Percentiles rank a stretch among this genome's conserved stretches.
Evolutionary conservation across 768 basidiomycete genomes (phyloP).

Genomic region (Auriscalpium microsporum): DNA sequence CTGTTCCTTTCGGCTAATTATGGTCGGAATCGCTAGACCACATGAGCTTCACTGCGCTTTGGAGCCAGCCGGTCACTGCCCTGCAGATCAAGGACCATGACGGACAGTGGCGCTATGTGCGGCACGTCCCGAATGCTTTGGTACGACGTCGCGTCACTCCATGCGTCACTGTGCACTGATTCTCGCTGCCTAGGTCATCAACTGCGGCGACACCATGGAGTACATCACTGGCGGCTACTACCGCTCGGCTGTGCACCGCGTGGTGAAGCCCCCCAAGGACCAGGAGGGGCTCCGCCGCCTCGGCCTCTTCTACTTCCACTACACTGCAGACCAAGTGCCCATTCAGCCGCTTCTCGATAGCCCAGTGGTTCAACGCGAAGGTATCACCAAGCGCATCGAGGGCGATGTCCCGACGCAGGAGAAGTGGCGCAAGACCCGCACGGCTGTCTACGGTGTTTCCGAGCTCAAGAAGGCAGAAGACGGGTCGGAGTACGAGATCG

Average conservation of each 20-base stretch:
- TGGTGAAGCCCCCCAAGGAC: constrained; percentile 28
- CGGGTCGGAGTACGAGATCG: constrained; percentile 26
- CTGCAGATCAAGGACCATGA: constrained; percentile 29
- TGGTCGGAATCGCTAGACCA: constrained; percentile 18
- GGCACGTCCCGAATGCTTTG: constrained; percentile 28
- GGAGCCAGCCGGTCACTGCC: constrained; percentile 30
- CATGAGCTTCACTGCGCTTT: constrained; percentile 27
- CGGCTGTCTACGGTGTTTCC: constrained; percentile 23
- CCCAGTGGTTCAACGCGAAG: constrained; percentile 26
- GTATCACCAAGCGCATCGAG: constrained; percentile 20
- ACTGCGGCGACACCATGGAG: constrained; percentile 27
- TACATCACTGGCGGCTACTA: constrained; percentile 29
- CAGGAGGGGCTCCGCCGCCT: constrained; percentile 27
- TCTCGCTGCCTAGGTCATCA: constrained; percentile 27
- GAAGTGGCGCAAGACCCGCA: constrained; percentile 24
- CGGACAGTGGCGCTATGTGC: constrained; percentile 29
- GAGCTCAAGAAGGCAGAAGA: constrained; percentile 22
- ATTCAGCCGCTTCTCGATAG: constrained; percentile 23
- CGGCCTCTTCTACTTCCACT: constrained; percentile 28
- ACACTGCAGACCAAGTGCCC: constrained; percentile 23
- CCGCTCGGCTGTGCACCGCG: constrained; percentile 30
- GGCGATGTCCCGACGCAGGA: constrained; percentile 23
- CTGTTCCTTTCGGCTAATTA: neutral
- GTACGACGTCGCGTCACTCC: constrained; percentile 12
- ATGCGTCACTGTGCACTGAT: neutral